Percentiles rank a stretch among this genome's conserved stretches.
Conservation (phyloP, 306 rosid genomes). For the Ceratonia siliqua region DNA sequence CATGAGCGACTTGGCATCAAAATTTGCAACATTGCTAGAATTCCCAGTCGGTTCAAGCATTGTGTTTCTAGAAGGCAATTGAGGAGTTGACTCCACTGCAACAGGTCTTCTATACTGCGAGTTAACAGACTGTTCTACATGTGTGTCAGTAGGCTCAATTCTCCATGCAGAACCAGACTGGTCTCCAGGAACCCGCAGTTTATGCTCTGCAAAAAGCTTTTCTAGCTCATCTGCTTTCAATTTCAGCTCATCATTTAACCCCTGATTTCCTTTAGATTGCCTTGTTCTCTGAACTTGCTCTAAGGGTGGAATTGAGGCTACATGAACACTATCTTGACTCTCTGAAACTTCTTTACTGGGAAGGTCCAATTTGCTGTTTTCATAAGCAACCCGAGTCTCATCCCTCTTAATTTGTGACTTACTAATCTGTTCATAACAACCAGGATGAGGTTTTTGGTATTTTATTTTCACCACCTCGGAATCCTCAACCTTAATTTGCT, state of each 20-base stretch:
- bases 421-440: constrained; percentile 42
- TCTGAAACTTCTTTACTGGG: constrained; percentile 36
- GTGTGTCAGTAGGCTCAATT: constrained; percentile 46
- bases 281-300: constrained; percentile 63
- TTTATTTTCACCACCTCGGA: constrained; percentile 51
- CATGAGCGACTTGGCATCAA: constrained; percentile 32
- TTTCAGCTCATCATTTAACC: constrained; percentile 67
- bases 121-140: constrained; percentile 39
- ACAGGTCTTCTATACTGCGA: constrained; percentile 40
- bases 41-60: constrained; percentile 42
- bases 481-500: constrained; percentile 39
- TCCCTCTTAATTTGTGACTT: constrained; percentile 55
- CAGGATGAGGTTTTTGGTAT: constrained; percentile 47
- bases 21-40: constrained; percentile 30
- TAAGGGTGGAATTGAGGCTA: constrained; percentile 26
- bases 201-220: constrained; percentile 74
- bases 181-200: constrained; percentile 66
- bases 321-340: constrained; percentile 39
- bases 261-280: constrained; percentile 67
- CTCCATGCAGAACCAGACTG: constrained; percentile 54
- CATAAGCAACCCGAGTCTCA: constrained; percentile 32
- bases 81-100: constrained; percentile 44
- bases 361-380: constrained; percentile 39
- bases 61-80: constrained; percentile 31
- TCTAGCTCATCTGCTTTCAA: constrained; percentile 75